phyloP scores from a whole-genome alignment of 2,329 filamentous ascomycete species.

The Sclerotiophoma versabilis region DNA sequence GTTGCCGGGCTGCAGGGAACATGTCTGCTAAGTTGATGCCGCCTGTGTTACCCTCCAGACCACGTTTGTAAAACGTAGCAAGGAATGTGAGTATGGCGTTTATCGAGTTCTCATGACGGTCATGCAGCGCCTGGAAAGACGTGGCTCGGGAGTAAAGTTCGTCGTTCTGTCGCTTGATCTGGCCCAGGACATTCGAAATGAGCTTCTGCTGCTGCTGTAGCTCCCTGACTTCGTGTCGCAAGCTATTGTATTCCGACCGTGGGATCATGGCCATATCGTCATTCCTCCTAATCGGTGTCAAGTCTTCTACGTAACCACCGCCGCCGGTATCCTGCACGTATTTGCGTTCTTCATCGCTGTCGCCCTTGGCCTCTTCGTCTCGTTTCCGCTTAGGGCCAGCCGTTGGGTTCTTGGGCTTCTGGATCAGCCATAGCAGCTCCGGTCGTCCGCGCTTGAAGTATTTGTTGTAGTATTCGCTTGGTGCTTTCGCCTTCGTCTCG shows the following conservation, averaged over 20 bases:
- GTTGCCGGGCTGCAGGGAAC: constrained; percentile 71
- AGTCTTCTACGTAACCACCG: constrained; percentile 51
- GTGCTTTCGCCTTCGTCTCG: constrained; percentile 95
- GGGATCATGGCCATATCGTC: constrained; percentile 61
- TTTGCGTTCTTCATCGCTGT: constrained; percentile 71
- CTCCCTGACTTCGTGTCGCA: constrained; percentile 81
- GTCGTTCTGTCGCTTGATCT: constrained; percentile 84
- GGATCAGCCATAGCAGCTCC: constrained; percentile 93
- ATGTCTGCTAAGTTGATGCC: constrained; percentile 83
- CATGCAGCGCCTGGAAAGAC: constrained; percentile 88
- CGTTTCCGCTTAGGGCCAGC: constrained; percentile 56
- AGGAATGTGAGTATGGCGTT: constrained; percentile 98
- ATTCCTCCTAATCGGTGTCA: constrained; percentile 46
- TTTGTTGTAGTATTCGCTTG: constrained; percentile 96
- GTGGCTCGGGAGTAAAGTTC: constrained; percentile 87
- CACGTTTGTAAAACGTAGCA: constrained; percentile 94
- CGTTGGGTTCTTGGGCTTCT: constrained; percentile 83
- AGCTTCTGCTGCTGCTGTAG: constrained; percentile 86
- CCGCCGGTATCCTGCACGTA: constrained; percentile 54
- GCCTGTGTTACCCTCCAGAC: constrained; percentile 80
- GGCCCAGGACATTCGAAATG: constrained; percentile 82
- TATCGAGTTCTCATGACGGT: constrained; percentile 97
- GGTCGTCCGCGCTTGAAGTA: constrained; percentile 94
- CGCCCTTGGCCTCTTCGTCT: constrained; percentile 68
- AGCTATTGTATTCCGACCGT: constrained; percentile 76